Evolutionary conservation across 768 basidiomycete species (phyloP).

Genomic region (Fistulinella prunicolor): DNA sequence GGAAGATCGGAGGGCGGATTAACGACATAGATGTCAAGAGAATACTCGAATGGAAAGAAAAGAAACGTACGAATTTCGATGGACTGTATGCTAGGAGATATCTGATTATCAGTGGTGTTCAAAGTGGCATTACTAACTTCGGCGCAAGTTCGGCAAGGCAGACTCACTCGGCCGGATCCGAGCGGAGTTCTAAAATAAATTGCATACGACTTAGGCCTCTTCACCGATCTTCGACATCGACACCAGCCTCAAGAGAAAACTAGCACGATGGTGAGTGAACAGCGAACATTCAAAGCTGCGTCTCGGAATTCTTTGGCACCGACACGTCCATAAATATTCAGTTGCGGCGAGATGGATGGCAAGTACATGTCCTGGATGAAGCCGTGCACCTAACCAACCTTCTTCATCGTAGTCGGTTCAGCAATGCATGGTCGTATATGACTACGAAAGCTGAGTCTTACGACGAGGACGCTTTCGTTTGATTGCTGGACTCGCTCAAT

Average conservation of each 20-base stretch:
- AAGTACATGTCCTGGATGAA: constrained; percentile 41
- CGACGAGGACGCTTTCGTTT: constrained; percentile 38
- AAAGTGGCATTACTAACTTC: no score
- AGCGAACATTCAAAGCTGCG: constrained; percentile 15
- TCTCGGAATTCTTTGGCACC: constrained; percentile 39
- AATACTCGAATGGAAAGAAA: constrained; percentile 20
- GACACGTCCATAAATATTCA: constrained; percentile 35
- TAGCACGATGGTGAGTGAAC: constrained; percentile 51
- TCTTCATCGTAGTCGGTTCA: constrained; percentile 23
- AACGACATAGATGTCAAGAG: background rate
- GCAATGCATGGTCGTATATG: constrained; percentile 10
- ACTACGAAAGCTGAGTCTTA: constrained; percentile 38
- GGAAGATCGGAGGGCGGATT: constrained; percentile 5
- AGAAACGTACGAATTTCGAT: constrained; percentile 42
- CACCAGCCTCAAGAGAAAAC: constrained; percentile 40
- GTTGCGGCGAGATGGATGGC: constrained; percentile 48
- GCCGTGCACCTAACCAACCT: constrained; percentile 17
- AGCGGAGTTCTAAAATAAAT: constrained; percentile 13
- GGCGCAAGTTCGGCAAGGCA: constrained; percentile 9
- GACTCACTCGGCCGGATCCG: constrained; percentile 17
- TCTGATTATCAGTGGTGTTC: no score
- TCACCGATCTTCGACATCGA: constrained; percentile 19
- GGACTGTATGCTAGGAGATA: no score
- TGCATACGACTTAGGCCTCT: background rate
- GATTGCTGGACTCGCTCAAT: constrained; percentile 41